A percentile compares a stretch with the other conserved stretches of the same genome.
Conservation (phyloP, 202 grass and related monocot species). For the Schoenoplectus triqueter region DNA sequence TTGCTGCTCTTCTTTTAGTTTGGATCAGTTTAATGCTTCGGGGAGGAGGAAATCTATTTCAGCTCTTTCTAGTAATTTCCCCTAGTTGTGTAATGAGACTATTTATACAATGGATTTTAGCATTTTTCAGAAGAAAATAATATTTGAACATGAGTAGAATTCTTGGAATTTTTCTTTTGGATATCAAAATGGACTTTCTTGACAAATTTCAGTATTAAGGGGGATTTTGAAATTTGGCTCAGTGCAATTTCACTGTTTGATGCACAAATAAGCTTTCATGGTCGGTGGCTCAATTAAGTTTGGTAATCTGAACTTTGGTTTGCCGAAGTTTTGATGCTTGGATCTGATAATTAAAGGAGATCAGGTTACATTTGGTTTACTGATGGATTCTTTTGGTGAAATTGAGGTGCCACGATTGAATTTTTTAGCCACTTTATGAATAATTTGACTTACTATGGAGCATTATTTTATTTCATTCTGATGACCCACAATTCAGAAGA, state of each 20-base stretch:
- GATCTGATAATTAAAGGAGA: not conserved
- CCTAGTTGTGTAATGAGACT: not conserved
- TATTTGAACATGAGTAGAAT: not conserved
- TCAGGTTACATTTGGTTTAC: not conserved
- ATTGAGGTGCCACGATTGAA: not conserved
- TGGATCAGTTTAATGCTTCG: not conserved
- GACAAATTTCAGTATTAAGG: constrained; percentile 12
- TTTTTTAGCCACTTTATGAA: not conserved
- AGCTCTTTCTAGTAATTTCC: not conserved
- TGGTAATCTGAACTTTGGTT: not conserved
- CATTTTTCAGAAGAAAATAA: not conserved
- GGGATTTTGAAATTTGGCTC: constrained; percentile 1
- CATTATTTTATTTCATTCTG: not conserved
- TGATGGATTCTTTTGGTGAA: not conserved
- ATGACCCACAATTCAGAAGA: not conserved
- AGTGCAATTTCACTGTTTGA: constrained; percentile 16
- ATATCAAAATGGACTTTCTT: not conserved
- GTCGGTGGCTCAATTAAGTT: constrained; percentile 2
- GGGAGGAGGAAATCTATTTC: not conserved
- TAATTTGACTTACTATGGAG: not conserved
- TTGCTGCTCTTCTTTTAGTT: not conserved
- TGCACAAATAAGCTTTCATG: not conserved
- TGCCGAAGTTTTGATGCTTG: not conserved
- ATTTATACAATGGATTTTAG: not conserved
- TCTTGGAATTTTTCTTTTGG: not conserved